Evolutionary conservation across 139 green algal species (phyloP).

Genomic region (Coelastrella sp.): DNA sequence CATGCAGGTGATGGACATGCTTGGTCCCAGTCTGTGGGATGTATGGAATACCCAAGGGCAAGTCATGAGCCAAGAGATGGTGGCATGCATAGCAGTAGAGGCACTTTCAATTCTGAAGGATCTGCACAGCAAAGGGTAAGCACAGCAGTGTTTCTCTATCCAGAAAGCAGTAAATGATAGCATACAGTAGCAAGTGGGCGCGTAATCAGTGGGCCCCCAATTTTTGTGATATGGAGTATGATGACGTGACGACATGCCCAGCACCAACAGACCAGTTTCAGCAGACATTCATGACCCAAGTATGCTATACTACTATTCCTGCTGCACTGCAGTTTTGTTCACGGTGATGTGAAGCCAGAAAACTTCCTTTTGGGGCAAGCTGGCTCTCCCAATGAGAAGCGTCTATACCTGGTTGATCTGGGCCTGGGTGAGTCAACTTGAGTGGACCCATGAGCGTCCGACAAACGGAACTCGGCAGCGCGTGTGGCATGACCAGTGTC

Average conservation of each 20-base stretch:
- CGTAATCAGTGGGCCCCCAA: too few species aligned
- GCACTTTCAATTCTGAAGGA: conserved; percentile 97
- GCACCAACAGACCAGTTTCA: too few species aligned
- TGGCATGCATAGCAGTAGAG: conserved; percentile 98
- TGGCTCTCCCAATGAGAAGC: conserved; percentile 89
- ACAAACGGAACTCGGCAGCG: too few species aligned
- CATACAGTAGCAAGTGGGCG: too few species aligned
- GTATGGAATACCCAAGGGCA: conserved; percentile 96
- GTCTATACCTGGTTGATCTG: conserved; percentile 97
- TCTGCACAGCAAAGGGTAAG: conserved; percentile 93
- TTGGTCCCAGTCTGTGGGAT: conserved; percentile 98
- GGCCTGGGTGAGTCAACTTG: conserved; percentile 87
- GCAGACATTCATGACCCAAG: too few species aligned
- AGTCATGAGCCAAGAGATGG: conserved; percentile 98
- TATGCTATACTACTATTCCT: neutral
- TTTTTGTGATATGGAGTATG: too few species aligned
- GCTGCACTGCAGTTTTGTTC: conserved; percentile 87
- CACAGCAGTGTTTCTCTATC: too few species aligned
- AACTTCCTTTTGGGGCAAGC: conserved; percentile 97
- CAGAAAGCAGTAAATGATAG: too few species aligned
- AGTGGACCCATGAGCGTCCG: too few species aligned
- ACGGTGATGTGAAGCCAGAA: conserved; percentile 99
- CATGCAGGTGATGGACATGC: conserved; percentile 99
- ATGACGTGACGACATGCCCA: too few species aligned
- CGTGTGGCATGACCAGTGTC: too few species aligned